Base-by-base conservation (phyloP, 495 filamentous ascomycete genomes). In the Tetracladium marchalianum region DNA sequence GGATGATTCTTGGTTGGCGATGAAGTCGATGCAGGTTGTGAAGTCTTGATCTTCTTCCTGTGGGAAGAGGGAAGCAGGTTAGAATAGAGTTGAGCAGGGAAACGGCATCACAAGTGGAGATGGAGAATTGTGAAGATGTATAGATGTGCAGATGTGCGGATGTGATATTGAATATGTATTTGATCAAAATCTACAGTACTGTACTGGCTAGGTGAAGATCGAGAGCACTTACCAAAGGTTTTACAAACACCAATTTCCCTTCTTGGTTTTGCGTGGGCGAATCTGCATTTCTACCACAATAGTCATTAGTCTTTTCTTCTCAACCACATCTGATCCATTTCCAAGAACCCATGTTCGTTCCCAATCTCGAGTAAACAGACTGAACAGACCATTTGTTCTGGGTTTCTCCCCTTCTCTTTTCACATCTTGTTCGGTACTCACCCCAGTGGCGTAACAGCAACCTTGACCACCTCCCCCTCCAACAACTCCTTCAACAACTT, bases 391-490 rank as follows among this genome's bases (percentile, higher is more conserved):
- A 27, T 7, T 7, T 27, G 7, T 27, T 27, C 22, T 27, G 22
- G n/a, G n/a, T n/a, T n/a, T 27, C 22, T 27, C 7, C 22, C 22
- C 22, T 27, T 27, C 7, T 27, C 7, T 27, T 27, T 7, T 27
- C 22, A n/a, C n/a, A n/a, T 39, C 39, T 35, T 12, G 49, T 22
- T 4, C 12, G 17, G 0, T 24, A 66, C 68, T 46, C 67, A 83
- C 71, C 84, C 84, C 11, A 58, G 49, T 0, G 83, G 81, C 15
- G 85, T 88, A 6, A 85, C 66, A 18, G 84, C 84, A 34, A 90
- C 80, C 42, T 81, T 80, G 39, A 90, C 76, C 2, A 57, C 60
- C 36, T 67, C 55, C 4, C 65, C 65, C 9, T 58, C 62, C 55
- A 90, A 70, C 8, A 54, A 53, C n/a, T 65, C 44, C 22, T 62